phyloP scores from a whole-genome alignment of 805 yeast genomes.

The Nakazawaea populi region DNA sequence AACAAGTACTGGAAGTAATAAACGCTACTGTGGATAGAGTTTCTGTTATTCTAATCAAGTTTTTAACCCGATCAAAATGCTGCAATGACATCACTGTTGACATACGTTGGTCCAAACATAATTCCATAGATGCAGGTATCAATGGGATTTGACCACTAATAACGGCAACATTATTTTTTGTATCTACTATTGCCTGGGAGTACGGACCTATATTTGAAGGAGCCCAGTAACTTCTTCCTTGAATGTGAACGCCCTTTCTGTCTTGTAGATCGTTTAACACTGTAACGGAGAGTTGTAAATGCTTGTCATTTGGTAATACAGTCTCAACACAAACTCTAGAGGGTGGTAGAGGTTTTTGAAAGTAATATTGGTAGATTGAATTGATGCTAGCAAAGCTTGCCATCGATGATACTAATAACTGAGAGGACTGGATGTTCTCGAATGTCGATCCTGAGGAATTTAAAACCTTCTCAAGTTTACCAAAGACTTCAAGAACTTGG shows the following conservation, averaged over 20 bases:
- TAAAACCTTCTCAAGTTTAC: constrained; percentile 32
- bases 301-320: constrained; percentile 27
- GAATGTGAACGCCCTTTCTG: constrained; percentile 79
- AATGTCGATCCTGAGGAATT: constrained; percentile 24
- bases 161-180: constrained; percentile 41
- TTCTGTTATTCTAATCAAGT: constrained; percentile 40
- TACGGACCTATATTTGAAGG: constrained; percentile 98
- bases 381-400: constrained; percentile 56
- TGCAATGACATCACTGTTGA: constrained; percentile 61
- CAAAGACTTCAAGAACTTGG: constrained; percentile 48
- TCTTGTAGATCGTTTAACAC: constrained; percentile 27
- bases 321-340: constrained; percentile 83
- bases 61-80: constrained; percentile 61
- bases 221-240: constrained; percentile 95
- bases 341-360: constrained; percentile 69
- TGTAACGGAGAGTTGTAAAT: constrained; percentile 57
- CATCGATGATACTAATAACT: constrained; percentile 63
- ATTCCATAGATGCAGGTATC: constrained; percentile 62
- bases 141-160: constrained; percentile 92
- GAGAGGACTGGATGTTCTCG: constrained; percentile 50
- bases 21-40: constrained; percentile 52
- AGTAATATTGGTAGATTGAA: constrained; percentile 47
- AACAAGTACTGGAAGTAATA: constrained; percentile 30
- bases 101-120: constrained; percentile 24
- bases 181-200: constrained; percentile 70